Evolutionary conservation across 169 alveolate genomes (phyloP).

Genomic region (Cryptosporidium andersoni): DNA sequence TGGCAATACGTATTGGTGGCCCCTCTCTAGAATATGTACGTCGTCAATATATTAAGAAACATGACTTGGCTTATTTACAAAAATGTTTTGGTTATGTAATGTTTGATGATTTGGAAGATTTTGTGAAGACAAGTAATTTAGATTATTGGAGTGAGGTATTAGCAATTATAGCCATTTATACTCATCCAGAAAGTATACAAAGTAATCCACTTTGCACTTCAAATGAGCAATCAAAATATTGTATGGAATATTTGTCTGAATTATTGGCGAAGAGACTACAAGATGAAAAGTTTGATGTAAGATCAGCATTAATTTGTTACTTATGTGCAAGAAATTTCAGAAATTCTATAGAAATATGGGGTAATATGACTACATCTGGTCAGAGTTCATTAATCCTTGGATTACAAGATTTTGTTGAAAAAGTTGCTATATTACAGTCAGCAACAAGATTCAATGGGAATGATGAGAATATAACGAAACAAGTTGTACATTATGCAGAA

Average conservation of each 20-base stretch:
- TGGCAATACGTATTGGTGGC: slow-evolving; percentile 76
- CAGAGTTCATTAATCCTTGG: slow-evolving; percentile 72
- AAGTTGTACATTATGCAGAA: slow-evolving; percentile 78
- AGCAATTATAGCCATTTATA: slow-evolving; percentile 67
- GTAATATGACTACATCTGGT: slow-evolving; percentile 76
- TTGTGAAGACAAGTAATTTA: slow-evolving; percentile 69
- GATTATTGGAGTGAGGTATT: slow-evolving; percentile 72
- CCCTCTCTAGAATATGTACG: slow-evolving; percentile 71
- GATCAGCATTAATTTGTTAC: slow-evolving; percentile 82
- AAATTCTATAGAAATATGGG: slow-evolving; percentile 80
- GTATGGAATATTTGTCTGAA: slow-evolving; percentile 62
- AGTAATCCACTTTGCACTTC: background rate
- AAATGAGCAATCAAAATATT: slow-evolving; percentile 11
- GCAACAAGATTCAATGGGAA: slow-evolving; percentile 73
- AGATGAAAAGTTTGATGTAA: slow-evolving; percentile 72
- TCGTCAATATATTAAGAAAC: slow-evolving; percentile 72
- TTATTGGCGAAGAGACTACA: slow-evolving; percentile 60
- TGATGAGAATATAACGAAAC: slow-evolving; percentile 73
- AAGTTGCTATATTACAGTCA: slow-evolving; percentile 76
- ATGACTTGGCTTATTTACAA: slow-evolving; percentile 54
- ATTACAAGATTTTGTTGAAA: slow-evolving; percentile 76
- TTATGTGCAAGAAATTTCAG: slow-evolving; percentile 81
- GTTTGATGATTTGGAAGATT: slow-evolving; percentile 67
- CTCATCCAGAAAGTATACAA: slow-evolving; percentile 21
- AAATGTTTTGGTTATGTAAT: slow-evolving; percentile 46